Evolutionary conservation across 192 early-diverging fungal species (phyloP).

Genomic region (Coemansia erecta): DNA sequence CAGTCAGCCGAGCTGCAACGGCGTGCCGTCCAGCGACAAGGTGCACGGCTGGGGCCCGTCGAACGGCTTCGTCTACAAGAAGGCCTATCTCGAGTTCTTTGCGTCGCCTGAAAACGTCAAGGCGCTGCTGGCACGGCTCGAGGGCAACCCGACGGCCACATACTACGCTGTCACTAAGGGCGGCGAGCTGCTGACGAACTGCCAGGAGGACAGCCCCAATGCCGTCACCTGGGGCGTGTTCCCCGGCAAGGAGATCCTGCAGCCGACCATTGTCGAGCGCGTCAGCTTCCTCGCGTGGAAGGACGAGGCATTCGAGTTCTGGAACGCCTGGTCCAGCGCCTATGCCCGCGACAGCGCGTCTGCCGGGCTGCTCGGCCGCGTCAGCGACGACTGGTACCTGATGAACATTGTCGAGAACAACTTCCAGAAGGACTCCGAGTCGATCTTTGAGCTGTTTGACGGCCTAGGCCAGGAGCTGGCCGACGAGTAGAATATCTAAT

Average conservation of each 20-base stretch:
- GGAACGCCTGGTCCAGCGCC: constrained; percentile 81
- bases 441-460: constrained; percentile 46
- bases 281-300: constrained; percentile 93
- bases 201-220: constrained; percentile 80
- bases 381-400: constrained; percentile 80
- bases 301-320: constrained; percentile 93
- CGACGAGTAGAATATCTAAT: not conserved
- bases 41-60: constrained; percentile 92
- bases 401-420: constrained; percentile 96
- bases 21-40: constrained; percentile 72
- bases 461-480: constrained; percentile 24
- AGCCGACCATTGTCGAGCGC: constrained; percentile 92
- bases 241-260: constrained; percentile 93
- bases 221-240: constrained; percentile 99
- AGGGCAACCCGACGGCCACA: constrained; percentile 63
- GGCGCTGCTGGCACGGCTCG: constrained; percentile 59
- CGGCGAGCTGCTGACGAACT: constrained; percentile 91
- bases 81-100: constrained; percentile 97
- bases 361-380: constrained; percentile 58
- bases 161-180: constrained; percentile 88
- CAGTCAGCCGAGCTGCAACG: constrained; percentile 92
- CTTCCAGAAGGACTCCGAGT: constrained; percentile 54
- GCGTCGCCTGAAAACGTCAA: constrained; percentile 69
- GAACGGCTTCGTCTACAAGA: constrained; percentile 95
- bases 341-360: constrained; percentile 62